Evolutionary conservation across 23 red algal genomes (phyloP).

Genomic region (Gracilaria caudata): DNA sequence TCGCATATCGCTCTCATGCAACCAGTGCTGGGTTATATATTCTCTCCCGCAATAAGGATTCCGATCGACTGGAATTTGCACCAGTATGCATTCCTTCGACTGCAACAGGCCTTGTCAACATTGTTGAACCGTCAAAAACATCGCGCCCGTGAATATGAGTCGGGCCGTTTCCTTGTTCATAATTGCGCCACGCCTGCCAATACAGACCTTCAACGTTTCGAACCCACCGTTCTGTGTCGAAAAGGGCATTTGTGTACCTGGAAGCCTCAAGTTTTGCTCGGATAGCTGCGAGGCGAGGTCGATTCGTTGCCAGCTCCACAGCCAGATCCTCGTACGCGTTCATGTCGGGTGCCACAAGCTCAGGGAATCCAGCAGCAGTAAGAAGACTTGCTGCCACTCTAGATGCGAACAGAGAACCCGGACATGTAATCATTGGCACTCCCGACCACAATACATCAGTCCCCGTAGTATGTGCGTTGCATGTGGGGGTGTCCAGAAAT

Average conservation of each 20-base stretch:
- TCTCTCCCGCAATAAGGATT: constrained; percentile 33
- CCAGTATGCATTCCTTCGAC: constrained; percentile 52
- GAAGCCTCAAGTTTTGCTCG: constrained; percentile 45
- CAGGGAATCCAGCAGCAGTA: constrained; percentile 75
- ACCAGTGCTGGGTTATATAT: constrained; percentile 45
- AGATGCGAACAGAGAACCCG: constrained; percentile 72
- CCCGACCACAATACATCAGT: constrained; percentile 89
- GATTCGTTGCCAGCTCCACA: constrained; percentile 68
- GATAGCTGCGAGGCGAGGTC: constrained; percentile 36
- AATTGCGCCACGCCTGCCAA: constrained; percentile 79
- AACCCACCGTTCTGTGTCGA: constrained; percentile 83
- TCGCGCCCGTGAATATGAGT: constrained; percentile 66
- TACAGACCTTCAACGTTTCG: constrained; percentile 77
- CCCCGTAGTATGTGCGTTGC: constrained; percentile 84
- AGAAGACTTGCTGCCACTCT: constrained; percentile 82
- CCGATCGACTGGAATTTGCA: constrained; percentile 32
- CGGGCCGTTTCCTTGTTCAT: constrained; percentile 38
- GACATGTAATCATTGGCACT: constrained; percentile 77
- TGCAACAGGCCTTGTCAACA: constrained; percentile 41
- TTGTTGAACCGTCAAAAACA: constrained; percentile 63
- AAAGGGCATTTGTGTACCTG: constrained; percentile 49
- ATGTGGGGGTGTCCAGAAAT: constrained; percentile 84
- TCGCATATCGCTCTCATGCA: not conserved
- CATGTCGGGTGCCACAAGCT: constrained; percentile 75
- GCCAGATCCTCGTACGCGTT: constrained; percentile 81